Evolutionary conservation across 2,329 filamentous ascomycete genomes (phyloP).

Genomic region (Harringtonia aguacate): DNA sequence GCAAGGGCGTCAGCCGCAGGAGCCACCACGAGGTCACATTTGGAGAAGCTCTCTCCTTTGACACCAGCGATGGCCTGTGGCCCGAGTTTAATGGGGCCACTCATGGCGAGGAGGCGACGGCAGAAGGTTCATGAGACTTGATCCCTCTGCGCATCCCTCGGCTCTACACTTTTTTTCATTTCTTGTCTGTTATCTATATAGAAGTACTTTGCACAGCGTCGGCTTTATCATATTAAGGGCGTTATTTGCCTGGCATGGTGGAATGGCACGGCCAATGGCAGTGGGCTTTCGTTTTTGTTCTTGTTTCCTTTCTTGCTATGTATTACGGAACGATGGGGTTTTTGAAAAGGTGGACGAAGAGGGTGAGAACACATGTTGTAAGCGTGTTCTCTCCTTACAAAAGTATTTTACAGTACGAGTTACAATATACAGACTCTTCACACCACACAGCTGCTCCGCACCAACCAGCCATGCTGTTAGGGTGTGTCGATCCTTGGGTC

Average conservation of each 20-base stretch:
- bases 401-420: too few species aligned
- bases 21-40: slow-evolving; percentile 11
- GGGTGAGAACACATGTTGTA: too few species aligned
- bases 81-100: slow-evolving; percentile 10
- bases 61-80: slow-evolving; percentile 14
- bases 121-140: neutral
- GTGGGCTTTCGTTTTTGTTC: neutral
- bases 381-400: too few species aligned
- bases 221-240: neutral
- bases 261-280: neutral
- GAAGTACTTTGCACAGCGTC: too few species aligned
- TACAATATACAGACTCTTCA: too few species aligned
- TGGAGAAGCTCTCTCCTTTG: slow-evolving; percentile 12
- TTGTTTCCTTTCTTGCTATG: neutral
- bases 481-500: too few species aligned
- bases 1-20: slow-evolving; percentile 6
- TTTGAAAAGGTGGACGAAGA: too few species aligned
- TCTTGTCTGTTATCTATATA: neutral
- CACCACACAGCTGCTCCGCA: too few species aligned
- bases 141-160: neutral
- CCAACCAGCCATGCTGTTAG: too few species aligned
- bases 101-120: slow-evolving; percentile 1
- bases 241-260: too few species aligned
- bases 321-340: too few species aligned
- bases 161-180: neutral